Conservation (phyloP, 176 grass and related monocot genomes). For the Carex myosuroides region DNA sequence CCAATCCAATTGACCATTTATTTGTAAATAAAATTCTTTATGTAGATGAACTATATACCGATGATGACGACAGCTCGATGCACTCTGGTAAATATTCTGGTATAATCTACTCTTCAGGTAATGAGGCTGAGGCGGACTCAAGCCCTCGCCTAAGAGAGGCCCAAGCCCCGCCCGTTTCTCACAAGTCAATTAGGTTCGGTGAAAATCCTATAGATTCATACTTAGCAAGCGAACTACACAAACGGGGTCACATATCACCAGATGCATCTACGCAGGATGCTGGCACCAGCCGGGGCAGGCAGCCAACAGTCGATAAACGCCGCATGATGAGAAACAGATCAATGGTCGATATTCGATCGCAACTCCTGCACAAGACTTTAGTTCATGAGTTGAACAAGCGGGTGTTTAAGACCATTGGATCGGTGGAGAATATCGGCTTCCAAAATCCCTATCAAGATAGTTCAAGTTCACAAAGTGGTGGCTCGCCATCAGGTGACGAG, state of each 20-base stretch:
- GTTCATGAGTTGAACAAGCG: slow-evolving; percentile 87
- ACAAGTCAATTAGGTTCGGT: slow-evolving; percentile 32
- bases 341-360: slow-evolving; percentile 76
- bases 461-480: not conserved
- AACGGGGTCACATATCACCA: slow-evolving; percentile 23
- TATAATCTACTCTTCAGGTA: slow-evolving; percentile 37
- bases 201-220: not conserved
- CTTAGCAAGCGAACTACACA: slow-evolving; percentile 16
- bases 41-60: slow-evolving; percentile 47
- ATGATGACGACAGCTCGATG: slow-evolving; percentile 65
- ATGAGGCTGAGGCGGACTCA: not conserved
- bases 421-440: slow-evolving; percentile 84
- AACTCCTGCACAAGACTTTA: slow-evolving; percentile 63
- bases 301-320: not conserved
- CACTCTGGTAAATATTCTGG: slow-evolving; percentile 55
- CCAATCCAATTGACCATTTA: not conserved
- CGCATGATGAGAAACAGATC: slow-evolving; percentile 54
- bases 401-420: slow-evolving; percentile 80
- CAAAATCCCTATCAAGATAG: slow-evolving; percentile 21
- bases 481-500: slow-evolving; percentile 11
- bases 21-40: slow-evolving; percentile 8
- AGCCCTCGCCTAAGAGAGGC: not conserved
- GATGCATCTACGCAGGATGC: not conserved
- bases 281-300: slow-evolving; percentile 19
- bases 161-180: not conserved